Evolutionary conservation across 2,329 filamentous ascomycete genomes (phyloP), one percentile per base, ranked within the genome.

Genomic region (Pleomassaria siparia): DNA sequence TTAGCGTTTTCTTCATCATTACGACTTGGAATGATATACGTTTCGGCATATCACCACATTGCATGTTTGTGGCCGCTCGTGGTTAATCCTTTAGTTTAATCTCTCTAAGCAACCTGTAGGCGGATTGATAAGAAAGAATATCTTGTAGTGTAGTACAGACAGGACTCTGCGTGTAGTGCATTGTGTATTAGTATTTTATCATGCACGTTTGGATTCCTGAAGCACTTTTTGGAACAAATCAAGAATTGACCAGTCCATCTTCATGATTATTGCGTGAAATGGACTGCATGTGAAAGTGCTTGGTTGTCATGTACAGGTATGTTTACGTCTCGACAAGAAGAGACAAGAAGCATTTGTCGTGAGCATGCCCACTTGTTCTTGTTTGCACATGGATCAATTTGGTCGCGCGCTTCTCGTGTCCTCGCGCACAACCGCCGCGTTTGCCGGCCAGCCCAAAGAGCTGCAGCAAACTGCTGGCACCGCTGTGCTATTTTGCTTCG

Each of bases 1-100:
- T 22, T 46, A 40, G 43, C 43, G 43, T 44, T 28, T 33, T 21
- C 8, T 39, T 40, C 16, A n/a, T n/a, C n/a, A n/a, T 46, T 46
- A 41, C 39, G 39, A 41, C 35, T 28, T 41, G 22, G 10, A 20
- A 26, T 26, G 24, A 28, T 41, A 28, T 28, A 26, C 16, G 24
- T 28, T 28, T 28, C 39, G 26, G 39, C 12, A 37, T 22, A 37
- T 11, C 35, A 18, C 32, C 32, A 16, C 10, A 11, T 22, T 4
- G 35, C 35, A 3, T 15, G 35, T 37, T 37, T 37, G 35, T 21
- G 35, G 35, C 35, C 35, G 24, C n/a, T 37, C 18, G 35, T 21
- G 35, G 18, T 37, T 20, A 20, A 37, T 6, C 13, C 20, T 37
- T 22, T 15, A 11, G 29, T 37, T 37, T 6, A 13, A 37, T 12